These are phyloP conservation scores for Collybia sp. DNA, from an alignment of 768 basidiomycete species.

Conservation along the genomic window DNA sequence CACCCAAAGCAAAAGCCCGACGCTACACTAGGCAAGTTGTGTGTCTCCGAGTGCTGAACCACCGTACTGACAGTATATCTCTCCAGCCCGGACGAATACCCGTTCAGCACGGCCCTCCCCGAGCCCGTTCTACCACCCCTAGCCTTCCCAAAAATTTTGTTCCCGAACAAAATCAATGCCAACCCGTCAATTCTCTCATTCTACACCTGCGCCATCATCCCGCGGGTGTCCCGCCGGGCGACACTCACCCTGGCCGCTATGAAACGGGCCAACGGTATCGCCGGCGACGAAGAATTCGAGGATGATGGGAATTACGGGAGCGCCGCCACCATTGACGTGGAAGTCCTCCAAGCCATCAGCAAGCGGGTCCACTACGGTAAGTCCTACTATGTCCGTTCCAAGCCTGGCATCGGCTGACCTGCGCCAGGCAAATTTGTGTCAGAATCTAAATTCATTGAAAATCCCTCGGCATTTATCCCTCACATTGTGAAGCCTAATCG, in stretches of 20 bases:
- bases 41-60: background rate
- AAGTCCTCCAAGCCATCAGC: conserved; percentile 96
- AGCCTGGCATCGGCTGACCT: background rate
- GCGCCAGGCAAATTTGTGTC: conserved; percentile 95
- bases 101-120: conserved; percentile 84
- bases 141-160: conserved; percentile 70
- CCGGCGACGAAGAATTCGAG: conserved; percentile 65
- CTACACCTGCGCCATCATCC: conserved; percentile 85
- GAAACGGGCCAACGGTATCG: conserved; percentile 65
- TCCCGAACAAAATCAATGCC: conserved; percentile 78
- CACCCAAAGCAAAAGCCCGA: conserved; percentile 76
- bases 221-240: conserved; percentile 76
- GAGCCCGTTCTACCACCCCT: conserved; percentile 73
- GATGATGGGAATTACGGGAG: conserved; percentile 99
- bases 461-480: conserved; percentile 86
- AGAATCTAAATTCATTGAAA: conserved; percentile 89
- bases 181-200: conserved; percentile 85
- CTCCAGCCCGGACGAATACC: conserved; percentile 93
- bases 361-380: conserved; percentile 97
- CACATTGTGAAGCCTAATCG: conserved; percentile 83
- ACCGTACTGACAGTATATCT: background rate
- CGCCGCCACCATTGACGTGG: conserved; percentile 90
- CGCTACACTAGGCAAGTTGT: conserved; percentile 80
- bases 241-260: conserved; percentile 60
- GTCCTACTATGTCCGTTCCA: background rate